phyloP scores from a whole-genome alignment of 768 basidiomycete genomes.

The Boletus rubescentipes region DNA sequence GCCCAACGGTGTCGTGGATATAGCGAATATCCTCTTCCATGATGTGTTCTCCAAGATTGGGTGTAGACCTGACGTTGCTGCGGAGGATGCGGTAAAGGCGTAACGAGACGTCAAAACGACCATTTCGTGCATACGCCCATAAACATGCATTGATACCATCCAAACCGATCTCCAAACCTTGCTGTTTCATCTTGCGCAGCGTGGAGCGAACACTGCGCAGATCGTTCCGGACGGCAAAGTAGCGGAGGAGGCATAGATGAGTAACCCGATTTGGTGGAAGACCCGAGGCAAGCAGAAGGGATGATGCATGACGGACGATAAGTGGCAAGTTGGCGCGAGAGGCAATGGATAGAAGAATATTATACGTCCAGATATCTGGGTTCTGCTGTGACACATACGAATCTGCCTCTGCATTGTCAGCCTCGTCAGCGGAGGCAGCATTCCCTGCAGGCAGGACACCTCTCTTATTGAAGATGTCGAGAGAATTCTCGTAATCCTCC shows the following conservation, averaged over 20 bases:
- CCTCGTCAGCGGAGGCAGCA: conserved; percentile 7
- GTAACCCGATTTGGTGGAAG: conserved; percentile 61
- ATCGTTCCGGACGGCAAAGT: conserved; percentile 48
- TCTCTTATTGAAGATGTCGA: conserved; percentile 64
- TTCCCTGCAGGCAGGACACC: conserved; percentile 31
- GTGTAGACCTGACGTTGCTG: conserved; percentile 45
- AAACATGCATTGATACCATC: conserved; percentile 71
- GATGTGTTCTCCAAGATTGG: conserved; percentile 34
- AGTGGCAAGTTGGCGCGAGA: conserved; percentile 44
- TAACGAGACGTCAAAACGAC: conserved; percentile 53
- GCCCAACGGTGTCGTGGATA: conserved; percentile 43
- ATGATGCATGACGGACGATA: conserved; percentile 50
- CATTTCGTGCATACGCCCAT: conserved; percentile 61
- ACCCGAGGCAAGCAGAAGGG: conserved; percentile 53
- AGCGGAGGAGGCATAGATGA: conserved; percentile 57
- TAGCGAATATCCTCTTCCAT: conserved; percentile 35
- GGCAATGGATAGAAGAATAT: conserved; percentile 65
- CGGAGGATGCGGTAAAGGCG: conserved; percentile 66
- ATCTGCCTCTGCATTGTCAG: conserved; percentile 4
- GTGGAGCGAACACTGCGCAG: conserved; percentile 55
- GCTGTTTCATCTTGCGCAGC: conserved; percentile 50
- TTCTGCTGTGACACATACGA: conserved; percentile 8
- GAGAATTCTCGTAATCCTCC: conserved; percentile 58
- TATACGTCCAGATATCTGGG: conserved; percentile 72
- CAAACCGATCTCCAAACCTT: conserved; percentile 51